Conservation (phyloP, 805 yeast species). For the Komagataella mondaviorum region DNA sequence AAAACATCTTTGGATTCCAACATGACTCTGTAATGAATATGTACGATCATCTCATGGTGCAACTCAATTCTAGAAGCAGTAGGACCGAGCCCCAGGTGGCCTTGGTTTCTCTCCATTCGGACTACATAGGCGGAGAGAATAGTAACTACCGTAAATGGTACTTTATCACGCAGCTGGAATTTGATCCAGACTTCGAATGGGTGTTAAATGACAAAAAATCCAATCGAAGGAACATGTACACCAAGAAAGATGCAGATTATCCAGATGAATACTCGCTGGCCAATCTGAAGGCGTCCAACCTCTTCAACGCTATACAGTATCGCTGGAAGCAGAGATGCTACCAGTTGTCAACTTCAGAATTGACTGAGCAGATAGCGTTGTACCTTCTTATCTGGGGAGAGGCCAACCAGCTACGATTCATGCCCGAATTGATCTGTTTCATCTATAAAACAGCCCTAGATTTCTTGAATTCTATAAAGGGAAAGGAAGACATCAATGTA, state of each 20-base stretch:
- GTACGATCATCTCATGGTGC: slow-evolving; percentile 67
- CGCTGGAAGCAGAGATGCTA: slow-evolving; percentile 64
- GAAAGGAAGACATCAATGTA: slow-evolving; percentile 15
- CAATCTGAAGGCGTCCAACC: slow-evolving; percentile 11
- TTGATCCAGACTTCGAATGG: slow-evolving; percentile 57
- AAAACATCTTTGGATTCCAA: slow-evolving; percentile 75
- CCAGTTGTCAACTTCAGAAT: slow-evolving; percentile 35
- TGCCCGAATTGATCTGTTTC: slow-evolving; percentile 39
- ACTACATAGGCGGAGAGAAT: slow-evolving; percentile 83
- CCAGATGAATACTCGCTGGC: slow-evolving; percentile 35
- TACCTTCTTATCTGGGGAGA: slow-evolving; percentile 66
- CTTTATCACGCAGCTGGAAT: slow-evolving; percentile 70
- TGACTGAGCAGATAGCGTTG: slow-evolving; percentile 52
- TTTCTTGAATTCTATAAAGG: slow-evolving; percentile 26
- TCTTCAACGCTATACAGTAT: slow-evolving; percentile 67
- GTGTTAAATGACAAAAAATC: slow-evolving; percentile 37
- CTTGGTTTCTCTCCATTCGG: slow-evolving; percentile 65
- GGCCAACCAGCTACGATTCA: slow-evolving; percentile 47
- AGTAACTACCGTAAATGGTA: slow-evolving; percentile 89
- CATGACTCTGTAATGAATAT: slow-evolving; percentile 64
- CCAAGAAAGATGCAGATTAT: slow-evolving; percentile 23
- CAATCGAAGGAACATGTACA: slow-evolving; percentile 26
- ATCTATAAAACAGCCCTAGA: slow-evolving; percentile 44
- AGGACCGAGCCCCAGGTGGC: slow-evolving; percentile 66
- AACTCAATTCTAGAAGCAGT: slow-evolving; percentile 78